phyloP scores from a whole-genome alignment of 305 asterid genomes.

The Solanum chacoense region DNA sequence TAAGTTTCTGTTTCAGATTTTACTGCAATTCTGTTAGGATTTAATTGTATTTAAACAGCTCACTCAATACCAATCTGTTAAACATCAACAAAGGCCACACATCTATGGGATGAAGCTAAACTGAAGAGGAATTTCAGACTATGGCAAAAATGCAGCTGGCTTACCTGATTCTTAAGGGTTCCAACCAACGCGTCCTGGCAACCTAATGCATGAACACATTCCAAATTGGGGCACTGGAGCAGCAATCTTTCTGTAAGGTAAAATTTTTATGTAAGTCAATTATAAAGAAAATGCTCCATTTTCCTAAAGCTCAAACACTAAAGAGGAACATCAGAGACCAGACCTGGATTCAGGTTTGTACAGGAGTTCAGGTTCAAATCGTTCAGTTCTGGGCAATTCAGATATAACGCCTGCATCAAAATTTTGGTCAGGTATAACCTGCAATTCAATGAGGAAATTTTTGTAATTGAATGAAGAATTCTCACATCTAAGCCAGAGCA shows the following conservation, averaged over 20 bases:
- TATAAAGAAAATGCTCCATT: background rate
- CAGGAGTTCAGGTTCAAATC: slow-evolving; percentile 90
- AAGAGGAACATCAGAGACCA: background rate
- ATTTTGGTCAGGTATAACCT: background rate
- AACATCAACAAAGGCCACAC: background rate
- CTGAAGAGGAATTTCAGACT: background rate
- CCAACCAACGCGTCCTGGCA: slow-evolving; percentile 50
- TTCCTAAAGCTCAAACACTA: background rate
- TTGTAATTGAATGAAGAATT: slow-evolving; percentile 4
- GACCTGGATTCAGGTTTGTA: slow-evolving; percentile 79
- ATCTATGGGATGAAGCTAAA: background rate
- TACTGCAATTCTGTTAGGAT: background rate
- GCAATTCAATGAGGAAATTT: background rate
- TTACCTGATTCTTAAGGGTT: slow-evolving; percentile 74
- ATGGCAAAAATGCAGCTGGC: background rate
- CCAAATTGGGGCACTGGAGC: slow-evolving; percentile 70
- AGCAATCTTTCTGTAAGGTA: slow-evolving; percentile 59
- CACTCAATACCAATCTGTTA: background rate
- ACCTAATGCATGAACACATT: slow-evolving; percentile 67
- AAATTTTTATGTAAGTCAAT: background rate
- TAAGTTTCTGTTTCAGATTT: background rate
- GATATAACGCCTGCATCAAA: slow-evolving; percentile 63
- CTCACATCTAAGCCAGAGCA: slow-evolving; percentile 95
- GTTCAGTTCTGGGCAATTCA: slow-evolving; percentile 66
- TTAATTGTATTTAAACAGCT: background rate